Evolutionary conservation across 192 early-diverging fungal species (phyloP), one percentile per base, ranked within the genome.

Genomic region (Chytriomyces confervae): DNA sequence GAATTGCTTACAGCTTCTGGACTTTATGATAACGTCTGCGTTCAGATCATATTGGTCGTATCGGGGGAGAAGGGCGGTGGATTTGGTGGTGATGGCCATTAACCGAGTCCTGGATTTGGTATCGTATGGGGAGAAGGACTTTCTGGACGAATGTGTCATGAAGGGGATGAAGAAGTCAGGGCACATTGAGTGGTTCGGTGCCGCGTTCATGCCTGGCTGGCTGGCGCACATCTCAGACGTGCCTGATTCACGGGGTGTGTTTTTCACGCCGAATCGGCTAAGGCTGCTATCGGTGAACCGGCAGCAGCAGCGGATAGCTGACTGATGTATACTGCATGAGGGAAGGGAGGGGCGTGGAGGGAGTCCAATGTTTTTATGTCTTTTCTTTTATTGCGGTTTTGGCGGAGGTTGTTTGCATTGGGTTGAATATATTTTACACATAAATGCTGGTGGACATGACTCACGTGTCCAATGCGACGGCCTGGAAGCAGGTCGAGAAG

Each of bases 151-250:
- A 27, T 45, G n/a, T 48, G 13, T 50, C 3, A 18, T 72, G 10
- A 72, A 60, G 27, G 69, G 69, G 50, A 72, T 72, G 69, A 72
- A 72, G 36, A 72, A 60, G 50, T 48, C 69, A 27, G 69, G 69
- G 7, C 69, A 72, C 27, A 72, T 72, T 60, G 51, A 61, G 16
- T 72, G 69, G 69, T 43, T 60, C 13, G 51, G 51, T 16, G 10
- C 50, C 7, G 36, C 23, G 18, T 23, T n/a, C 20, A 29, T 72
- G 9, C 69, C 69, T 3, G 7, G 2, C 11, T 23, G 57, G 18
- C 47, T 69, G 67, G 16, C 16, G 29, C 29, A 69, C 27, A 20
- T 20, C 16, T 45, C n/a, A 23, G 67, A 69, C 4, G 36, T 36
- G 36, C 36, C 36, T 47, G 46, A 50, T 48, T 48, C 9, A n/a